phyloP scores from a whole-genome alignment of 2,329 filamentous ascomycete genomes.

The Neopestalotiopsis sp. region DNA sequence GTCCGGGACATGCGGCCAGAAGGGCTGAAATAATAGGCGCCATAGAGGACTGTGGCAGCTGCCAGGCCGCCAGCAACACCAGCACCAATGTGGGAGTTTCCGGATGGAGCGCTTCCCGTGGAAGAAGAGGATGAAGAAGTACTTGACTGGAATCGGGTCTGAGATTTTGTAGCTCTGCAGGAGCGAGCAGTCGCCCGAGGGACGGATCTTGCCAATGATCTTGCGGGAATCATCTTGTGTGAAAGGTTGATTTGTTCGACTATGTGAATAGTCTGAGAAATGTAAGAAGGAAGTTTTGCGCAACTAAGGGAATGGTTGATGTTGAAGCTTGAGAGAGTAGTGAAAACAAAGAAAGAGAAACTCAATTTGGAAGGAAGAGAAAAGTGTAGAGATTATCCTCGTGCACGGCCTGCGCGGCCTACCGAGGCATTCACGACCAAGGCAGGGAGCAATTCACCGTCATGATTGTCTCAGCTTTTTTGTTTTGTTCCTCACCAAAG shows the following conservation, averaged over 20 bases:
- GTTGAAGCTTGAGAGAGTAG: neutral
- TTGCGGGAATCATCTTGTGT: slow-evolving; percentile 16
- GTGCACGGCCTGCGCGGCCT: neutral
- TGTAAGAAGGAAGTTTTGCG: neutral
- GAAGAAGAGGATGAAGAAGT: slow-evolving; percentile 32
- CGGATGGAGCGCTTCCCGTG: slow-evolving; percentile 20
- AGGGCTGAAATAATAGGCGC: slow-evolving; percentile 48
- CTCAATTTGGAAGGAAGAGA: neutral
- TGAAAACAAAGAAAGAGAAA: neutral
- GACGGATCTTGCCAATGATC: slow-evolving; percentile 15
- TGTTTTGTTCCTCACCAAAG: neutral
- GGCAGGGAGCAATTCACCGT: neutral
- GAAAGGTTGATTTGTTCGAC: neutral
- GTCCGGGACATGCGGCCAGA: slow-evolving; percentile 45
- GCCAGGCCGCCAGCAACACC: slow-evolving; percentile 50
- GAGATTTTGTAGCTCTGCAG: slow-evolving; percentile 19
- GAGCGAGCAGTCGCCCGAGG: slow-evolving; percentile 20
- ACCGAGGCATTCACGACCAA: neutral
- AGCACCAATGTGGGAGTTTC: slow-evolving; percentile 41
- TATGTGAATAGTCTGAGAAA: neutral
- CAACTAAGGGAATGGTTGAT: neutral
- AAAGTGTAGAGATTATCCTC: neutral
- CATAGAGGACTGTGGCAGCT: slow-evolving; percentile 48
- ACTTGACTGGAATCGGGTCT: slow-evolving; percentile 44
- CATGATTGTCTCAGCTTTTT: neutral